These are phyloP conservation scores for Cicer bijugum DNA, from an alignment of 306 rosid species.

Conservation along the genomic window DNA sequence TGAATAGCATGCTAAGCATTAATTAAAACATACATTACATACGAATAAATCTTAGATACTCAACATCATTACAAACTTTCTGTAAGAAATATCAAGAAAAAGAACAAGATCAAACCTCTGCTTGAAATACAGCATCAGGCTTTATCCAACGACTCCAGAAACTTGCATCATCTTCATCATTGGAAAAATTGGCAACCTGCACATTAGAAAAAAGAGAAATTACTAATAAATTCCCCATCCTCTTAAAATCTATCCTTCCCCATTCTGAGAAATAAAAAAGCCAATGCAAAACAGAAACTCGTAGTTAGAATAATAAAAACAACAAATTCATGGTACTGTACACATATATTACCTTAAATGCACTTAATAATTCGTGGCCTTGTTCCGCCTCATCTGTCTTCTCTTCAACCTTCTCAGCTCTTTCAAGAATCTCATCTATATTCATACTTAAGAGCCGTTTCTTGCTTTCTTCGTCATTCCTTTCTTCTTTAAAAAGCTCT, in stretches of 20 bases:
- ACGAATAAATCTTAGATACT: neutral
- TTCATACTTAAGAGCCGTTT: conserved; percentile 87
- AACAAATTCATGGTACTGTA: conserved; percentile 26
- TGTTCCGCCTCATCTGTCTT: conserved; percentile 75
- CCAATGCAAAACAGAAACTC: neutral
- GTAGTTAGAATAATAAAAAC: conserved; percentile 8
- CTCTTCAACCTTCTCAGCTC: conserved; percentile 98
- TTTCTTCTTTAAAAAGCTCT: conserved; percentile 97
- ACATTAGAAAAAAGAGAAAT: conserved; percentile 16
- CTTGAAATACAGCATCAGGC: conserved; percentile 82
- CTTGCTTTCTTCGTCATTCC: conserved; percentile 96
- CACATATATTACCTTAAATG: conserved; percentile 80
- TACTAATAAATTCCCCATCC: conserved; percentile 9
- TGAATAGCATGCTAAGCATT: conserved; percentile 24
- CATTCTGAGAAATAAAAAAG: conserved; percentile 3
- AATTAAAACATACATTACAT: conserved; percentile 22
- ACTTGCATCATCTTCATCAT: conserved; percentile 94
- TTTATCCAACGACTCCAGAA: conserved; percentile 99
- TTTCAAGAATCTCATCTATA: conserved; percentile 99
- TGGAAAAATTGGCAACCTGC: conserved; percentile 92
- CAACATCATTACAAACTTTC: neutral
- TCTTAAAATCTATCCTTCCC: conserved; percentile 1
- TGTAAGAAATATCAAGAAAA: neutral
- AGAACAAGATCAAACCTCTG: conserved; percentile 69
- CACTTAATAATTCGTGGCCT: conserved; percentile 83